Conservation (phyloP, 345 rosid genomes). For the Euphorbia pulcherrima region DNA sequence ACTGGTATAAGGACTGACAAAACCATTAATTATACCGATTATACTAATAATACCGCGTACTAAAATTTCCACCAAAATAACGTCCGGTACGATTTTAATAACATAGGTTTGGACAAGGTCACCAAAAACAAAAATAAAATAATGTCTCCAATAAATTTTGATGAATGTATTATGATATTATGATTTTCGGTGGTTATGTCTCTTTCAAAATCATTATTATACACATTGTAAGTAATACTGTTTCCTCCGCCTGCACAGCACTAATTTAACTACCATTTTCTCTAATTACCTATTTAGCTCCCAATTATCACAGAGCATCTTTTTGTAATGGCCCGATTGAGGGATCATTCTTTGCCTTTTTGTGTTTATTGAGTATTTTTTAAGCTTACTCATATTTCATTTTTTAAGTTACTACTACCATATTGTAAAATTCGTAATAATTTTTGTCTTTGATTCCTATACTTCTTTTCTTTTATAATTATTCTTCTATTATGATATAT, state of each 20-base stretch:
- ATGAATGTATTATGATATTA: too few species aligned
- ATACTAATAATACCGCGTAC: too few species aligned
- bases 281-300: too few species aligned
- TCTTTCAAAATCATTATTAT: slow-evolving; percentile 10
- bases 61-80: too few species aligned
- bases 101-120: too few species aligned
- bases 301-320: background rate
- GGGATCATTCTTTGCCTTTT: background rate
- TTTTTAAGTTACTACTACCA: background rate
- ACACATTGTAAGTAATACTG: slow-evolving; percentile 7
- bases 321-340: background rate
- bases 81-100: too few species aligned
- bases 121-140: too few species aligned
- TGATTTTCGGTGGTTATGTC: background rate
- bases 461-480: background rate
- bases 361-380: slow-evolving; percentile 9
- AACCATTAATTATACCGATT: too few species aligned
- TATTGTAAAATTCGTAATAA: background rate
- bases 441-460: background rate
- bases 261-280: too few species aligned
- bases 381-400: slow-evolving; percentile 3
- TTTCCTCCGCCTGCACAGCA: slow-evolving; percentile 18
- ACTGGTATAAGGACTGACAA: too few species aligned
- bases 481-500: background rate
- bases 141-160: too few species aligned